Evolutionary conservation across 2,329 filamentous ascomycete genomes (phyloP), one percentile per base, ranked within the genome.

Genomic region (Pestalotiopsis sp.): DNA sequence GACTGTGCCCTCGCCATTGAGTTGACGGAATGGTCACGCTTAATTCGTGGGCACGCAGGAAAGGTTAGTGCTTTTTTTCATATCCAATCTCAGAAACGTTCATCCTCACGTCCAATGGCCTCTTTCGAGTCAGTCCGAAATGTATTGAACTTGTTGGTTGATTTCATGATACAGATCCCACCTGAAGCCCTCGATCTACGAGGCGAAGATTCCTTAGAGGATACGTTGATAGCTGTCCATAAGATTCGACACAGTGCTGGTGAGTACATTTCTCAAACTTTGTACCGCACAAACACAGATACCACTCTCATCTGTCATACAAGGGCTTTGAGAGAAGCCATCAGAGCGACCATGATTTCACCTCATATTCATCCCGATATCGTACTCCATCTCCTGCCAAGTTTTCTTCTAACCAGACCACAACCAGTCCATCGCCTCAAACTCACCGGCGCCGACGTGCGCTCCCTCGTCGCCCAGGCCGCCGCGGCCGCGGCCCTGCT

Each of bases 1-100:
- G 73, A 75, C 38, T 82, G 79, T 66, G 71, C 80, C 20, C 74
- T 76, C 14, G 77, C 80, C 1, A 73, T 77, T 3, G 80, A 82
- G 72, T 70, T 82, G 38, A 82, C 75, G n/a, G 72, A 74, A 60
- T 81, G 80, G 79, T 75, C 74, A 2, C 71, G 56, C 3, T 59
- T 75, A 9, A 64, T 81, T 25, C 66, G 69, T 4, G 73, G 73
- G 62, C 68, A 70, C 36, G 70, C 69, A 9, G 69, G 68, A 5
- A 52, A 52, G 45, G 45, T 52, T 4, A 20, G 17, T 52, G 20
- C 39, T 41, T 2, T 4, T 41, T 41, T 3, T 9, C 3, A 6
- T 41, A 25, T 25, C 25, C 25, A 25, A 25, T 25, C 3, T 25
- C 25, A 3, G 25, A 25, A 3, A 25, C 25, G 6, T 31, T 31